A percentile compares a stretch with the other conserved stretches of the same genome.
phyloP scores from a whole-genome alignment of 805 yeast genomes.

The Monosporozyma unispora region DNA sequence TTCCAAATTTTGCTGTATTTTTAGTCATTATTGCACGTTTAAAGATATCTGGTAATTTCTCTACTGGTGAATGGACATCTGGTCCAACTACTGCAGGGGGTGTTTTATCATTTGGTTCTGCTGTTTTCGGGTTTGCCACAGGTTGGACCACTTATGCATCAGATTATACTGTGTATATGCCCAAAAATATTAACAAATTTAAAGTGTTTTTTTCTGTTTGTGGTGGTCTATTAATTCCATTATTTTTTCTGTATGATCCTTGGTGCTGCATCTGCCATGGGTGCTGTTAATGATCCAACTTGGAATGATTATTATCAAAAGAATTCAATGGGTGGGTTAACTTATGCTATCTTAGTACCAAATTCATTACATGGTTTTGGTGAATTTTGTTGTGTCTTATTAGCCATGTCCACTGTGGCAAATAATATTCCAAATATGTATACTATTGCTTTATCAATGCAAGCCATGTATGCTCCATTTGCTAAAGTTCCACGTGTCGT shows the following conservation, averaged over 20 bases:
- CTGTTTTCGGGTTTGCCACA: constrained; percentile 80
- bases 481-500: constrained; percentile 68
- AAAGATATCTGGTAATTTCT: constrained; percentile 56
- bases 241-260: constrained; percentile 63
- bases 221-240: constrained; percentile 57
- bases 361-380: constrained; percentile 84
- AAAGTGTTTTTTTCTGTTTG: constrained; percentile 58
- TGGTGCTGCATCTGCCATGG: constrained; percentile 82
- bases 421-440: constrained; percentile 93
- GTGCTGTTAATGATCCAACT: constrained; percentile 37
- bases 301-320: constrained; percentile 45
- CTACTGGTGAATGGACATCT: constrained; percentile 38
- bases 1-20: constrained; percentile 68
- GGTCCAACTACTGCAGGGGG: constrained; percentile 67
- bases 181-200: constrained; percentile 46
- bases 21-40: constrained; percentile 72
- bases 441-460: constrained; percentile 80
- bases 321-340: constrained; percentile 70
- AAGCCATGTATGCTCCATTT: constrained; percentile 70
- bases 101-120: constrained; percentile 74
- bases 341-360: constrained; percentile 66
- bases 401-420: constrained; percentile 81
- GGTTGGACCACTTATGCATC: constrained; percentile 94
- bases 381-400: constrained; percentile 75
- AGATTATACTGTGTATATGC: constrained; percentile 86